phyloP scores from a whole-genome alignment of 495 filamentous ascomycete species.

The Aspergillus saccharolyticus region DNA sequence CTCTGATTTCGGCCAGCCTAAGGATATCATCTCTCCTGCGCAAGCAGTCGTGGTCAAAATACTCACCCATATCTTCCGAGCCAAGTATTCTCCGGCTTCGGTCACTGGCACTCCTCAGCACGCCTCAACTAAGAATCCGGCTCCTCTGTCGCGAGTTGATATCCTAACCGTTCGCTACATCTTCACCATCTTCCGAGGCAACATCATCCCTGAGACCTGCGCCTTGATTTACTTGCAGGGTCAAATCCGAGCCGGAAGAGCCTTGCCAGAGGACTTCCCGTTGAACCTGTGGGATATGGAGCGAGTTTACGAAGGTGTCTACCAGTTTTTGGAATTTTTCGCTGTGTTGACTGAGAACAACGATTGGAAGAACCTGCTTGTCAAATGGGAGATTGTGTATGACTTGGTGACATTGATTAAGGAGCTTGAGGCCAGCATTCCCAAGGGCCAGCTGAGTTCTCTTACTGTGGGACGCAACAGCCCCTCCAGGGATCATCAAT shows the following conservation, averaged over 20 bases:
- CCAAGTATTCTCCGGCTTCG: slow-evolving; percentile 54
- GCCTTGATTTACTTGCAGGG: slow-evolving; percentile 90
- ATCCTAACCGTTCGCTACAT: slow-evolving; percentile 77
- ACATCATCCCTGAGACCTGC: slow-evolving; percentile 86
- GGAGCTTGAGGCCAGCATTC: slow-evolving; percentile 78
- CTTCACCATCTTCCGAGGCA: slow-evolving; percentile 84
- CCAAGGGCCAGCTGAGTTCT: slow-evolving; percentile 57
- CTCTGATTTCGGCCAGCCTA: slow-evolving; percentile 81
- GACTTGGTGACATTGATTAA: slow-evolving; percentile 81
- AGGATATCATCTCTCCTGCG: slow-evolving; percentile 92
- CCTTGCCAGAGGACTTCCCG: slow-evolving; percentile 75
- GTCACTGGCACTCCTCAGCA: slow-evolving; percentile 38
- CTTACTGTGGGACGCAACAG: slow-evolving; percentile 33
- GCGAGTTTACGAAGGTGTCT: slow-evolving; percentile 80
- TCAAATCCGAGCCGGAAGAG: slow-evolving; percentile 67
- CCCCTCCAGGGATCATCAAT: slow-evolving; percentile 28
- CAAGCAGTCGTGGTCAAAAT: slow-evolving; percentile 89
- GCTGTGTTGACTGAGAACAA: slow-evolving; percentile 81
- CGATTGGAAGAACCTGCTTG: slow-evolving; percentile 62
- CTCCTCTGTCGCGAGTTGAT: slow-evolving; percentile 49
- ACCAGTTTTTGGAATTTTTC: slow-evolving; percentile 90
- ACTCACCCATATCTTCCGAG: slow-evolving; percentile 80
- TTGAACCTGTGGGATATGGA: slow-evolving; percentile 97
- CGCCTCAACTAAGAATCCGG: slow-evolving; percentile 31
- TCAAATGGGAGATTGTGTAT: slow-evolving; percentile 81